Percentiles rank a stretch among this genome's conserved stretches.
phyloP scores from a whole-genome alignment of 495 filamentous ascomycete genomes.

The Thermothielavioides terrestris region DNA sequence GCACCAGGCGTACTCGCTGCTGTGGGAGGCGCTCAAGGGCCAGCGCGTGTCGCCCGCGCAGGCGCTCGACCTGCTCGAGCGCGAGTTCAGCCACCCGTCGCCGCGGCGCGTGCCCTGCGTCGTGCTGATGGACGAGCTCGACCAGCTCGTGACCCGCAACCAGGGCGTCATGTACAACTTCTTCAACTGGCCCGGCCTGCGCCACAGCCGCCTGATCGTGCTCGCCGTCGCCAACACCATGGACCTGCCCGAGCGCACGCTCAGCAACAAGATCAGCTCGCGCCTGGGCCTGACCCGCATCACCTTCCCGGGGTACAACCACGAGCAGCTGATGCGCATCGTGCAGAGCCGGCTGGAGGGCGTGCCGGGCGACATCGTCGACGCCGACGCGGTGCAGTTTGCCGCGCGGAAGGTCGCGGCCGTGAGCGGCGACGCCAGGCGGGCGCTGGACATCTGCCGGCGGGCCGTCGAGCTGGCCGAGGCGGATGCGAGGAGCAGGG shows the following conservation, averaged over 20 bases:
- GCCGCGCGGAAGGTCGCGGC: constrained; percentile 94
- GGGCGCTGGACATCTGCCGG: constrained; percentile 91
- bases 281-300: constrained; percentile 84
- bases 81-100: constrained; percentile 82
- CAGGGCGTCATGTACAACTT: constrained; percentile 99
- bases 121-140: constrained; percentile 97
- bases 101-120: constrained; percentile 91
- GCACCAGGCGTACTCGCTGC: constrained; percentile 86
- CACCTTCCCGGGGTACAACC: constrained; percentile 94
- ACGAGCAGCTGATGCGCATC: constrained; percentile 96
- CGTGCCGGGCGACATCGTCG: constrained; percentile 82
- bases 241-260: constrained; percentile 93
- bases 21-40: constrained; percentile 93
- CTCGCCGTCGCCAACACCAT: constrained; percentile 98
- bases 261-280: constrained; percentile 96
- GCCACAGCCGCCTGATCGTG: constrained; percentile 87
- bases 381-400: constrained; percentile 91
- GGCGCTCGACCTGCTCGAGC: constrained; percentile 80
- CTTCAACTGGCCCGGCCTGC: constrained; percentile 97
- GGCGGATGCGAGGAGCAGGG: constrained; percentile 39
- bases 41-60: constrained; percentile 89
- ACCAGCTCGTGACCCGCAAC: constrained; percentile 94
- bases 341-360: constrained; percentile 81
- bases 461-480: constrained; percentile 95
- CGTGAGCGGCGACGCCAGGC: constrained; percentile 86